These are phyloP conservation scores for Hypoxylon sp. DNA, from an alignment of 2,329 filamentous ascomycete genomes.

Conservation along the genomic window DNA sequence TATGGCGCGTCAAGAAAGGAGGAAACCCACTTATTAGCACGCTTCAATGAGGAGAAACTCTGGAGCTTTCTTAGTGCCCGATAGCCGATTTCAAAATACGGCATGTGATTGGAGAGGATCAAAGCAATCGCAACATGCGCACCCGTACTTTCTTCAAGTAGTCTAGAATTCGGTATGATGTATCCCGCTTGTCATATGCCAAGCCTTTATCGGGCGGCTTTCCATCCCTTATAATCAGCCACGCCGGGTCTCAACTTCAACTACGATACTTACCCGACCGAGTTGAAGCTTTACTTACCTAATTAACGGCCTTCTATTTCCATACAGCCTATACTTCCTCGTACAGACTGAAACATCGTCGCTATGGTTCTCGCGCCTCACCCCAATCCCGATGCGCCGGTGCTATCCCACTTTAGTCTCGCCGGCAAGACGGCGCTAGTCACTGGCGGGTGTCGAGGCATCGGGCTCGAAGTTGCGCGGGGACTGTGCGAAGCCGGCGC, in stretches of 20 bases:
- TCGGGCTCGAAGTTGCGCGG: conserved; percentile 52
- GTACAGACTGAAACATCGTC: background rate
- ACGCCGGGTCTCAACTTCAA: background rate
- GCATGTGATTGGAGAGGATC: conserved; percentile 39
- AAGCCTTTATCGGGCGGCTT: conserved; percentile 11
- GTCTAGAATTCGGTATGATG: conserved; percentile 38
- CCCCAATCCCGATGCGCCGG: conserved; percentile 50
- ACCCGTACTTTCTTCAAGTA: conserved; percentile 10
- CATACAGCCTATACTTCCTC: background rate
- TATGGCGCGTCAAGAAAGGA: no score
- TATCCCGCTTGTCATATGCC: conserved; percentile 27
- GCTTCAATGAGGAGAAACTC: conserved; percentile 34
- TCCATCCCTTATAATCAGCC: conserved; percentile 22
- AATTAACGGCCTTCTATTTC: background rate
- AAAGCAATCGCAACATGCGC: conserved; percentile 13
- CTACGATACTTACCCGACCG: background rate
- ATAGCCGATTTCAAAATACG: conserved; percentile 9
- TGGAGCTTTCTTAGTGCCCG: conserved; percentile 4
- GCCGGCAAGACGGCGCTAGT: conserved; percentile 50
- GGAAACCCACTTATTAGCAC: conserved; percentile 19
- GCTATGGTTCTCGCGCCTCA: conserved; percentile 51
- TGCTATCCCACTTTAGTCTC: conserved; percentile 52
- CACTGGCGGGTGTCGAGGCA: conserved; percentile 51
- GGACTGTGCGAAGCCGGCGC: conserved; percentile 50
- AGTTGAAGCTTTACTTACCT: background rate